Evolutionary conservation across 108 stramenopile genomes (phyloP).

Genomic region (Nitzschia palea): DNA sequence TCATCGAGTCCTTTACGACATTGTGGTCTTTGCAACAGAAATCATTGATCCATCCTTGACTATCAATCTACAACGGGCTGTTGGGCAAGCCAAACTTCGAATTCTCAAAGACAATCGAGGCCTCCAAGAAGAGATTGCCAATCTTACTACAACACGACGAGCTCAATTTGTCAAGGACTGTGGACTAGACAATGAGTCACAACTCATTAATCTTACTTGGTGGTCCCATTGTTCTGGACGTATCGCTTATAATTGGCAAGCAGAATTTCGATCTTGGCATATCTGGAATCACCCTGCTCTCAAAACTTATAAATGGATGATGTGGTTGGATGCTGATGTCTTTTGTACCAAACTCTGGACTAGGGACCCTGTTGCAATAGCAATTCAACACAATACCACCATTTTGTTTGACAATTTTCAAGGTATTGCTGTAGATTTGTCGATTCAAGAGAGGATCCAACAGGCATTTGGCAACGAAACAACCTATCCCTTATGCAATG

Average conservation of each 20-base stretch:
- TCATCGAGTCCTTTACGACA: slow-evolving; percentile 32
- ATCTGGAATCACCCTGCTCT: slow-evolving; percentile 45
- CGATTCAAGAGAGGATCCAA: slow-evolving; percentile 9
- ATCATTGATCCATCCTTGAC: slow-evolving; percentile 9
- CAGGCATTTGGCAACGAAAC: slow-evolving; percentile 24
- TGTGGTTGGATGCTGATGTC: slow-evolving; percentile 62
- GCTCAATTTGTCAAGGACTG: slow-evolving; percentile 22
- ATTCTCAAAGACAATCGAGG: slow-evolving; percentile 35
- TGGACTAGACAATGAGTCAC: neutral
- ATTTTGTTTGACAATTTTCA: slow-evolving; percentile 43
- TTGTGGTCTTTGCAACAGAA: slow-evolving; percentile 45
- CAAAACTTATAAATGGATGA: slow-evolving; percentile 45
- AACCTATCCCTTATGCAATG: slow-evolving; percentile 17
- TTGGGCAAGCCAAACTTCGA: slow-evolving; percentile 33
- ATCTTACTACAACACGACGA: slow-evolving; percentile 11
- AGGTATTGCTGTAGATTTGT: slow-evolving; percentile 15
- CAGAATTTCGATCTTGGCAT: slow-evolving; percentile 52
- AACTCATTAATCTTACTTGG: slow-evolving; percentile 22
- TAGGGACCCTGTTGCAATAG: slow-evolving; percentile 43
- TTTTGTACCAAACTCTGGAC: slow-evolving; percentile 41
- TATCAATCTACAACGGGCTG: slow-evolving; percentile 4
- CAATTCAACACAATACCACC: slow-evolving; percentile 39
- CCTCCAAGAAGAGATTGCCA: slow-evolving; percentile 22
- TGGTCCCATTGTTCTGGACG: slow-evolving; percentile 22
- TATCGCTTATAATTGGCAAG: slow-evolving; percentile 39